Percentiles rank a stretch among this genome's conserved stretches.
Conservation (phyloP, 139 green algal genomes). For the Chlorokybus atmophyticus region DNA sequence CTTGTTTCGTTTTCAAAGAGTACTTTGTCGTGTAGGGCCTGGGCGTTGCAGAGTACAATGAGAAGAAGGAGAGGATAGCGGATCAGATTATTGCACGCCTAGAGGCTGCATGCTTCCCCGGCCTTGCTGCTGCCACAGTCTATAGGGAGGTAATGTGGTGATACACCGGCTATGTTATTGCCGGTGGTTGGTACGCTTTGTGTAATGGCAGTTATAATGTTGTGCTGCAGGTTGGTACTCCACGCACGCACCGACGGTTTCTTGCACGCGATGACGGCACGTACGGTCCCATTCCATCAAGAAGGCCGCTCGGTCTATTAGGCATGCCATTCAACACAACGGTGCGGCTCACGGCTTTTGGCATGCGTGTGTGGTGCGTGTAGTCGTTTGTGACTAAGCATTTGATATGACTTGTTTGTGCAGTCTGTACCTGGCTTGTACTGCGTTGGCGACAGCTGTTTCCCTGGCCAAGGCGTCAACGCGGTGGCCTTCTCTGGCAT, state of each 20-base stretch:
- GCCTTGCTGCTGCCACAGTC: constrained; percentile 45
- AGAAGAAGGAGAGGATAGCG: constrained; percentile 64
- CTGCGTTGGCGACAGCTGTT: constrained; percentile 89
- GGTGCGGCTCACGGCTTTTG: too few relatives aligned
- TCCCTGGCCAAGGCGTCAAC: constrained; percentile 85
- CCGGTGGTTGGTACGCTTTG: too few relatives aligned
- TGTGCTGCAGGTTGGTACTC: constrained; percentile 61
- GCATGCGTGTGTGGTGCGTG: too few relatives aligned
- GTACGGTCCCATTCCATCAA: constrained; percentile 83
- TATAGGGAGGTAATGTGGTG: constrained; percentile 53
- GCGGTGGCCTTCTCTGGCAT: constrained; percentile 90
- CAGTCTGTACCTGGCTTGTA: constrained; percentile 62
- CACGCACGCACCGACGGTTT: constrained; percentile 79
- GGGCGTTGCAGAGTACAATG: constrained; percentile 34
- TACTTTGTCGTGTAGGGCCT: constrained; percentile 18
- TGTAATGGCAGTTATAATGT: too few relatives aligned
- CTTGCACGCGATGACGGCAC: constrained; percentile 72
- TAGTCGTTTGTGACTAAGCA: too few relatives aligned
- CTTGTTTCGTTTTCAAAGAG: constrained; percentile 4
- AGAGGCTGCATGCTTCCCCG: constrained; percentile 60
- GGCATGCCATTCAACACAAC: constrained; percentile 91
- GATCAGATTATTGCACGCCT: constrained; percentile 58
- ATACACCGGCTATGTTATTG: too few relatives aligned
- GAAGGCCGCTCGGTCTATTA: constrained; percentile 73
- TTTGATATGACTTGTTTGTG: neutral